These are phyloP conservation scores for Neohortaea acidophila DNA, from an alignment of 495 filamentous ascomycete species.

Conservation along the genomic window DNA sequence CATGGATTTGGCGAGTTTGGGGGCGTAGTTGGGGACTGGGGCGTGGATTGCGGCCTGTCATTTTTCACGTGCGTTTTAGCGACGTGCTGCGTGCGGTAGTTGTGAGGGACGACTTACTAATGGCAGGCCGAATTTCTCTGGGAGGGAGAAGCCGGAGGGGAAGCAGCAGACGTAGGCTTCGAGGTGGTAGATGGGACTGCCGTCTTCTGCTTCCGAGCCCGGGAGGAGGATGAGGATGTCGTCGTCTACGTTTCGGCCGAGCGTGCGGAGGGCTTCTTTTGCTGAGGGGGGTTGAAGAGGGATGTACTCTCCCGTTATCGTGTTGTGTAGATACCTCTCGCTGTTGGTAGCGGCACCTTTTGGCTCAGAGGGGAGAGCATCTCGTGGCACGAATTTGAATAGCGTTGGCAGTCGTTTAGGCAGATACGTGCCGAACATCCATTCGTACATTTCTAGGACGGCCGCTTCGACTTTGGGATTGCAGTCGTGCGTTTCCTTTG, in stretches of 20 bases:
- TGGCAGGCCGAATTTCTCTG: conserved; percentile 44
- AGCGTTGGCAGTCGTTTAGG: conserved; percentile 49
- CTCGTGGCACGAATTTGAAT: conserved; percentile 31
- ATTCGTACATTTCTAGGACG: conserved; percentile 51
- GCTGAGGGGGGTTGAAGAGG: conserved; percentile 28
- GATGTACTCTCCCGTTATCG: conserved; percentile 30
- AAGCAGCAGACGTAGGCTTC: conserved; percentile 57
- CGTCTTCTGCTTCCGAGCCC: conserved; percentile 26
- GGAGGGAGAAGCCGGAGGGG: conserved; percentile 55
- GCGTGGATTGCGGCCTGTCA: conserved; percentile 55
- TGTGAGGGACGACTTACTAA: too few species aligned
- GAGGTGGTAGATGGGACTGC: conserved; percentile 39
- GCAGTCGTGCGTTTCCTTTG: conserved; percentile 30
- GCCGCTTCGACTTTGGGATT: conserved; percentile 31
- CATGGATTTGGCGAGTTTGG: conserved; percentile 61
- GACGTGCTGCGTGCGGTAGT: too few species aligned
- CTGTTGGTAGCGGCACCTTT: background rate
- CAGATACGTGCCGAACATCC: conserved; percentile 46
- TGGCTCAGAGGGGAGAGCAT: background rate
- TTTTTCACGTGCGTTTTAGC: too few species aligned
- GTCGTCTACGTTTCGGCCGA: conserved; percentile 50
- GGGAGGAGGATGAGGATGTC: conserved; percentile 65
- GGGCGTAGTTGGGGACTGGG: conserved; percentile 38
- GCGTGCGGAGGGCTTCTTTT: conserved; percentile 29
- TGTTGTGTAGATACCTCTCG: conserved; percentile 20